Evolutionary conservation across 164 flowering plant genomes (phyloP), one percentile per base, ranked within the genome.

Genomic region (Stephania japonica): DNA sequence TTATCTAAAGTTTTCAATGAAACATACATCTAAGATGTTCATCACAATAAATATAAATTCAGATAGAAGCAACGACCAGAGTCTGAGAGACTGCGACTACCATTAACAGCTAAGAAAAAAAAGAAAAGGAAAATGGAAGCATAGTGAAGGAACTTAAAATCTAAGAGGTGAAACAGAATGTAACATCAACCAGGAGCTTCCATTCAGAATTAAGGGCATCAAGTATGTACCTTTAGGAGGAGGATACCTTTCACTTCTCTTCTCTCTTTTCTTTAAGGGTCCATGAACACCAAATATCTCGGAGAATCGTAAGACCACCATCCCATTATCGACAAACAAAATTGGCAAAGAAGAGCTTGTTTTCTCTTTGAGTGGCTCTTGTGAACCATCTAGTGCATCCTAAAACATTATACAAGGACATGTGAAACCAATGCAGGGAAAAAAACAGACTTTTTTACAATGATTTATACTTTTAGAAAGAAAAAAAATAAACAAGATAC

Each of bases 251-350:
- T 69, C 90, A 19, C 80, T 87, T 82, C 86, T 82, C 80, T 82
- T 86, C 69, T 80, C 87, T 75, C 75, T 53, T 76, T 85, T 91
- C 81, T 81, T 90, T 62, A 76, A 47, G 19, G 97, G 87, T 74
- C 83, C 87, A 64, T 87, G 86, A 78, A 89, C 75, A 69, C 93
- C 96, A 81, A 95, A 95, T 71, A 95, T 93, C 84, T 95, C 98
- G 69, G 99, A 95, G 78, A 95, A 95, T 7, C 90, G 84, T 78
- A 95, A 81, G 62, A 95, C 87, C 21, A 77, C 91, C 83, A 64
- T 76, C 42, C 97, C 98, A 85, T 91, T 88, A 83, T 95, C 98
- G 25, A 88, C 78, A 75, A 85, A 95, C 74, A 95, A 82, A 76
- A 93, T 78, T 75, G 99, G 99, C 67, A 95, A 77, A 32, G 92